Evolutionary conservation across 768 basidiomycete genomes (phyloP), one percentile per base, ranked within the genome.

Genomic region (Rhodosporidiobolus odoratus): DNA sequence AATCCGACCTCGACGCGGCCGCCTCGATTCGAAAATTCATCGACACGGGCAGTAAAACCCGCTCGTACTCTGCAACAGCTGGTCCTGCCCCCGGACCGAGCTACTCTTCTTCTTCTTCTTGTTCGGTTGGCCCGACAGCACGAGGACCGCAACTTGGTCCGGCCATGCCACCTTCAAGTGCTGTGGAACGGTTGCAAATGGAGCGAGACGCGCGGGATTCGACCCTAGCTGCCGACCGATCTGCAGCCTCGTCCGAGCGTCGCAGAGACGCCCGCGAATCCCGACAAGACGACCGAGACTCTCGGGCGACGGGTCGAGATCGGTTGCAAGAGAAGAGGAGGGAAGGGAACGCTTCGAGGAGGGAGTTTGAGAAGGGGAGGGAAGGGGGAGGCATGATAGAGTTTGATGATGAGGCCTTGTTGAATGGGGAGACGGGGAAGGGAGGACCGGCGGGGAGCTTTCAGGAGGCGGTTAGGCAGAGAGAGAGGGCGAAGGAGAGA

Each of bases 251-350:
- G 82, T 86, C 47, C 65, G 90, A 21, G 90, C 92, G 76, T 90
- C 93, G 38, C 80, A 87, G 79, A 87, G 89, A 2, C 88, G 88
- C 15, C 90, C 92, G n/a, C 86, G 86, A 73, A 84, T 86, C 69
- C 86, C 89, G 73, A 8, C 45, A 70, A 7, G 73, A 67, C 17
- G 73, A 69, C 58, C 54, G 66, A 16, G 68, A 69, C 35, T 17
- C 16, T 7, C 56, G 69, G 23, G 73, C 73, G 53, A 74, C 73
- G 7, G 93, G 93, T 1, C 83, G 86, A 63, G 93, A 94, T 74
- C 89, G 87, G 4, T 86, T 89, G 84, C 78, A 93, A 70, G 93
- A 94, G 82, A 92, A 92, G 83, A 91, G 92, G 79, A 82, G 86
- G 38, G 87, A 85, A 47, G 84, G 83, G 71, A 83, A 91, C 71